These are phyloP conservation scores for Apiospora aurea DNA, from an alignment of 2,329 filamentous ascomycete species.

Conservation along the genomic window DNA sequence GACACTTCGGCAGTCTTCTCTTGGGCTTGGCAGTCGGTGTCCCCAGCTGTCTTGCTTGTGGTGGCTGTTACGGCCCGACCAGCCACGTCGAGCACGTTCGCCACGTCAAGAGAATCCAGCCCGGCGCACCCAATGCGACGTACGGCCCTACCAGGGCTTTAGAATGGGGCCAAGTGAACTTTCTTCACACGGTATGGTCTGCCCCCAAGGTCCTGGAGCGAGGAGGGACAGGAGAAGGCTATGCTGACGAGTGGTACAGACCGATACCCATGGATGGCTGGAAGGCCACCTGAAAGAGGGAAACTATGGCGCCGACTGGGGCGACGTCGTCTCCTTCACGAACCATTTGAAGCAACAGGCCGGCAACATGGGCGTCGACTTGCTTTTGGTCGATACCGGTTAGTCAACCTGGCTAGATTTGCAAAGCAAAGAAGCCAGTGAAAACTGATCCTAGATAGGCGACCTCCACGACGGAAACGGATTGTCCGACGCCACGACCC, in stretches of 20 bases:
- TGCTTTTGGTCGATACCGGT: constrained; percentile 83
- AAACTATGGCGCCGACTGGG: constrained; percentile 96
- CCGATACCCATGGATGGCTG: constrained; percentile 95
- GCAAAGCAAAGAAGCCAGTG: constrained; percentile 63
- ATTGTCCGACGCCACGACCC: constrained; percentile 86
- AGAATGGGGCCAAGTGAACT: constrained; percentile 91
- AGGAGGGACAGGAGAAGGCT: background rate
- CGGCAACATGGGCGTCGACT: constrained; percentile 78
- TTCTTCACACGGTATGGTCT: constrained; percentile 78
- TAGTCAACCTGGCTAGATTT: background rate
- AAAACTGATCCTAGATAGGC: constrained; percentile 60
- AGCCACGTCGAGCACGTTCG: constrained; percentile 53
- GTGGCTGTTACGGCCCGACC: constrained; percentile 51
- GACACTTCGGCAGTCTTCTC: background rate
- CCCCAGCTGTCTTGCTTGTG: constrained; percentile 45
- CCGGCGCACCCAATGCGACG: constrained; percentile 50
- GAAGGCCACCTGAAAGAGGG: constrained; percentile 91
- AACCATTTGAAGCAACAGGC: constrained; percentile 80
- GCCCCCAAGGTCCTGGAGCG: constrained; percentile 47
- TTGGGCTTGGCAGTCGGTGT: constrained; percentile 31
- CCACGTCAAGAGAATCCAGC: constrained; percentile 57
- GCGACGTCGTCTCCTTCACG: constrained; percentile 94
- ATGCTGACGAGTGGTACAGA: constrained; percentile 46
- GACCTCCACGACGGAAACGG: constrained; percentile 95
- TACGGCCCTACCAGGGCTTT: constrained; percentile 53